Evolutionary conservation across 441 rosid species (phyloP).

Genomic region (Monsonia emarginata): DNA sequence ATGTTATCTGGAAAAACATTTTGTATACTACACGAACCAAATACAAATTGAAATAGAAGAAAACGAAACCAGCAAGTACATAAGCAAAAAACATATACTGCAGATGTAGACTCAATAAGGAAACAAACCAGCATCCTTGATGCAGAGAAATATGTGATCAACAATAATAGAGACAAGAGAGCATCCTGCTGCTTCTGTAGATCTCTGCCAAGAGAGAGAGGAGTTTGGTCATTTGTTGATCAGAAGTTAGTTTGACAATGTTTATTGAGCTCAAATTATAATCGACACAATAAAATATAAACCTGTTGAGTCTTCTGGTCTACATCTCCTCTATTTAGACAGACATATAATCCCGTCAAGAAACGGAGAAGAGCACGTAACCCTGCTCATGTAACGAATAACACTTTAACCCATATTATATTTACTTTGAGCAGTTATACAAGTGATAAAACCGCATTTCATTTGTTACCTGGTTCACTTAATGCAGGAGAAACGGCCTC

Average conservation of each 20-base stretch:
- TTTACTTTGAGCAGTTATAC: conserved; percentile 6
- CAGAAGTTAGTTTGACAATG: neutral
- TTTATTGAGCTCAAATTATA: neutral
- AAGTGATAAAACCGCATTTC: conserved; percentile 5
- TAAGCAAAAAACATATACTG: neutral
- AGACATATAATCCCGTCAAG: conserved; percentile 82
- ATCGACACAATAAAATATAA: conserved; percentile 12
- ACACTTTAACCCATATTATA: conserved; percentile 6
- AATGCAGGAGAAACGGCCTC: conserved; percentile 96
- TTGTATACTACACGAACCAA: conserved; percentile 1
- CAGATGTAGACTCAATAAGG: neutral
- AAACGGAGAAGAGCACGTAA: conserved; percentile 97
- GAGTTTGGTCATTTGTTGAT: neutral
- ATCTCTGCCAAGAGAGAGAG: conserved; percentile 37
- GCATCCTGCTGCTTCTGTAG: conserved; percentile 83
- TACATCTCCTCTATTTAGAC: conserved; percentile 90
- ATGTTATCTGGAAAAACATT: conserved; percentile 11
- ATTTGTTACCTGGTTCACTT: conserved; percentile 81
- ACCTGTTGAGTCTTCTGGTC: conserved; percentile 86
- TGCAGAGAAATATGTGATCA: conserved; percentile 93
- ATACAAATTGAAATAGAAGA: neutral
- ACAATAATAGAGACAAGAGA: conserved; percentile 78
- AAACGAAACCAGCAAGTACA: neutral
- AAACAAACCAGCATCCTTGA: conserved; percentile 83
- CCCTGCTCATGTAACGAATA: conserved; percentile 40